phyloP scores from a whole-genome alignment of 257 asterid genomes.

The Solanum neorickii region DNA sequence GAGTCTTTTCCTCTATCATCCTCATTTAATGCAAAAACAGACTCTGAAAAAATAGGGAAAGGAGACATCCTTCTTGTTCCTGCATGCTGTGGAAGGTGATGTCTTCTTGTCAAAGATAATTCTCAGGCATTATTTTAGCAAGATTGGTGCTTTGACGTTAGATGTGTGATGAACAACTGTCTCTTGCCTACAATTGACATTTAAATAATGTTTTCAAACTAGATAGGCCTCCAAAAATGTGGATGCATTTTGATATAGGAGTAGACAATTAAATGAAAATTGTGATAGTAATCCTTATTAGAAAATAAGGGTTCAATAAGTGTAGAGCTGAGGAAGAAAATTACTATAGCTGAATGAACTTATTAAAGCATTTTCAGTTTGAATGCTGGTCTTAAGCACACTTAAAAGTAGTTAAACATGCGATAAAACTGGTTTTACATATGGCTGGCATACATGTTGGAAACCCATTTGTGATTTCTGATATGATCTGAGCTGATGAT shows the following conservation, averaged over 20 bases:
- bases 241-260: background rate
- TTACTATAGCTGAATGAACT: background rate
- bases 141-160: background rate
- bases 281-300: background rate
- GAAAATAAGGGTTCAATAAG: background rate
- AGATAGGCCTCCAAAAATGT: background rate
- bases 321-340: background rate
- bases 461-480: background rate
- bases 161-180: background rate
- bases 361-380: background rate
- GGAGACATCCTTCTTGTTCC: conserved; percentile 60
- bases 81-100: conserved; percentile 89
- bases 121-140: background rate
- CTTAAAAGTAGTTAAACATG: background rate
- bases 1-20: conserved; percentile 68
- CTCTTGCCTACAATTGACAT: background rate
- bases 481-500: background rate
- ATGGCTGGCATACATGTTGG: background rate
- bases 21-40: conserved; percentile 38
- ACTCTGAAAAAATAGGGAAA: conserved; percentile 35
- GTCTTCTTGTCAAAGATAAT: background rate
- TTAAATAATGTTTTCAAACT: background rate
- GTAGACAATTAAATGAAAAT: background rate
- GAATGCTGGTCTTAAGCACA: background rate
- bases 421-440: background rate